These are phyloP conservation scores for Stachybotrys elegans DNA, from an alignment of 2,329 filamentous ascomycete genomes.

Conservation along the genomic window DNA sequence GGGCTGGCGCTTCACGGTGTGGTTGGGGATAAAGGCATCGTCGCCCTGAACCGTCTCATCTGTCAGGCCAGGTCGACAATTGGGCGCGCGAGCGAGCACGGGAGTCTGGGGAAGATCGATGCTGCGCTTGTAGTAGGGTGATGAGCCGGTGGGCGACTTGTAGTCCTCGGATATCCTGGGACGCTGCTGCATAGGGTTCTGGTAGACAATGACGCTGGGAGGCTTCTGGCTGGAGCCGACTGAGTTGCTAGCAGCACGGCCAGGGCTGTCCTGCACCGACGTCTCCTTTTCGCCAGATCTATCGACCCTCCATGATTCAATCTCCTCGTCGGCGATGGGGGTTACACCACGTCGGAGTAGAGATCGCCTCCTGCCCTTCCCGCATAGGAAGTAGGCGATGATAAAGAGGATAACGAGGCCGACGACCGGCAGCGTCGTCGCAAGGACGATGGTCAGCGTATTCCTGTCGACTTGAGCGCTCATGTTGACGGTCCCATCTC, in stretches of 20 bases:
- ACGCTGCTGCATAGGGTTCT: slow-evolving; percentile 19
- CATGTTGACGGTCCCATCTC: slow-evolving; percentile 19
- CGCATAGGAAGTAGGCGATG: slow-evolving; percentile 17
- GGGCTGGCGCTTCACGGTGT: slow-evolving; percentile 43
- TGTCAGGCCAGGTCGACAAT: slow-evolving; percentile 57
- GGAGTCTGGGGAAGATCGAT: slow-evolving; percentile 43
- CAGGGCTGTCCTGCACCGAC: slow-evolving; percentile 11
- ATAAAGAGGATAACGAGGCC: slow-evolving; percentile 31
- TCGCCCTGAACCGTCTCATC: slow-evolving; percentile 57
- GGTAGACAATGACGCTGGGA: slow-evolving; percentile 51
- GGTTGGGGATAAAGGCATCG: slow-evolving; percentile 50
- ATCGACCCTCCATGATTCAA: slow-evolving; percentile 55
- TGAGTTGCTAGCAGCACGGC: slow-evolving; percentile 16
- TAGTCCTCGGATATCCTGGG: slow-evolving; percentile 20
- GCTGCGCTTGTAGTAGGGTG: slow-evolving; percentile 34
- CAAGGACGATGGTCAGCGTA: slow-evolving; percentile 45
- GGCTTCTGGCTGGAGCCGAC: slow-evolving; percentile 37
- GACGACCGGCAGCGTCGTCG: slow-evolving; percentile 42
- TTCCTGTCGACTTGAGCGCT: slow-evolving; percentile 23
- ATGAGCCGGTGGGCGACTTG: slow-evolving; percentile 15
- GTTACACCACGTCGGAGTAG: slow-evolving; percentile 52
- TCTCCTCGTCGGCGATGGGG: slow-evolving; percentile 61
- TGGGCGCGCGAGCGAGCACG: slow-evolving; percentile 55
- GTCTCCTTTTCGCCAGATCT: slow-evolving; percentile 25
- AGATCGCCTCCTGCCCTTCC: slow-evolving; percentile 30